Evolutionary conservation across 2,329 filamentous ascomycete genomes (phyloP).

Genomic region (Endothia cerciana): DNA sequence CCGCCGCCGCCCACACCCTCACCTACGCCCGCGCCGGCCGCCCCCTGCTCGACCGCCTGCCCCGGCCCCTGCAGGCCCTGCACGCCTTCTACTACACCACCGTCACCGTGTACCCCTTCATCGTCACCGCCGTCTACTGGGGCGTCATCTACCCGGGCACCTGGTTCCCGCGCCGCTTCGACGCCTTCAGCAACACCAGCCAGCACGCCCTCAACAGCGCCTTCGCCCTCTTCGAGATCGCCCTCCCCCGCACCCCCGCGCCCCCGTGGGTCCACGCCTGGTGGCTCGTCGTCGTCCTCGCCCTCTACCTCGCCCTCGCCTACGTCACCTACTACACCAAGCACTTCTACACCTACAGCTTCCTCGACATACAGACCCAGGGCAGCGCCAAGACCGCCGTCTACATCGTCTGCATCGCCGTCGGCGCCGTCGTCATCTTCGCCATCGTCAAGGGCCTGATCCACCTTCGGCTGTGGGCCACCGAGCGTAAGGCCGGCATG

Average conservation of each 20-base stretch:
- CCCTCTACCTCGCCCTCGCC: constrained; percentile 72
- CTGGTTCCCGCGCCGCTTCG: constrained; percentile 57
- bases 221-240: constrained; percentile 77
- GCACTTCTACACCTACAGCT: constrained; percentile 76
- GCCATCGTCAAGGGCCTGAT: constrained; percentile 54
- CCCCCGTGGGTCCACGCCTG: constrained; percentile 67
- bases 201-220: constrained; percentile 75
- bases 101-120: constrained; percentile 65
- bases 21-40: constrained; percentile 61
- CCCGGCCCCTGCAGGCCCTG: constrained; percentile 64
- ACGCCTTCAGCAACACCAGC: constrained; percentile 68
- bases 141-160: constrained; percentile 55
- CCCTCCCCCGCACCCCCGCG: constrained; percentile 67
- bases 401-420: constrained; percentile 65
- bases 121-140: constrained; percentile 77
- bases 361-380: constrained; percentile 65
- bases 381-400: constrained; percentile 61
- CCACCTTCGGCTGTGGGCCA: constrained; percentile 53
- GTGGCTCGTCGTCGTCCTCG: constrained; percentile 70
- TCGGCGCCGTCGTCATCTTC: constrained; percentile 58
- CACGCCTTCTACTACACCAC: constrained; percentile 68
- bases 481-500: constrained; percentile 50
- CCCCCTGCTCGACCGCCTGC: constrained; percentile 62
- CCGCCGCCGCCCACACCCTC: constrained; percentile 69
- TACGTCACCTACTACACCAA: constrained; percentile 73